Percentiles rank a stretch among this genome's conserved stretches.
Conservation (phyloP, 139 green algal genomes). For the Chlorella vulgaris region DNA sequence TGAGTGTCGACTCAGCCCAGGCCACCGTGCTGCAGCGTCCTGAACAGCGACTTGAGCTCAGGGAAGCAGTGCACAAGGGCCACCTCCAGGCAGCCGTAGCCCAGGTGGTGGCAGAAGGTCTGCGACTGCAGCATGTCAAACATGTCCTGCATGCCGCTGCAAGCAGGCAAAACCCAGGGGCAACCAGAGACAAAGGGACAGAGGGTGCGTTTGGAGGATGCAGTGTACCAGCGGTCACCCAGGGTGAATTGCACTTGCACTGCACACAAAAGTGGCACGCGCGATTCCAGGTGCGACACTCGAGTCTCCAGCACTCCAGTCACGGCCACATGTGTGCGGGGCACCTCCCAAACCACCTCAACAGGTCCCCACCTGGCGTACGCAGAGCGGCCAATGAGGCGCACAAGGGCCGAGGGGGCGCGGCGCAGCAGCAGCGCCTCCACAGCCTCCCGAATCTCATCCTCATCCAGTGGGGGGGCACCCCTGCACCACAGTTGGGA, state of each 20-base stretch:
- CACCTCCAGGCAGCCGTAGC: slow-evolving; percentile 64
- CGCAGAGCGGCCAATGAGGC: slow-evolving; percentile 55
- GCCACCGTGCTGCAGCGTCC: slow-evolving; percentile 43
- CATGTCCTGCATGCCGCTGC: slow-evolving; percentile 62
- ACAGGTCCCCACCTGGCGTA: slow-evolving; percentile 43
- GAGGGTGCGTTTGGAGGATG: neutral
- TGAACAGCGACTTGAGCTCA: slow-evolving; percentile 61
- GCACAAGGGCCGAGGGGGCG: slow-evolving; percentile 51
- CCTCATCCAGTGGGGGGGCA: slow-evolving; percentile 48
- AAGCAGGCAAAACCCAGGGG: neutral
- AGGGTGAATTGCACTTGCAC: neutral
- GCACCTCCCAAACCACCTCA: neutral
- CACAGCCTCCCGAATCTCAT: slow-evolving; percentile 60
- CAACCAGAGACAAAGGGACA: neutral
- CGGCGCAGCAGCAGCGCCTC: slow-evolving; percentile 42
- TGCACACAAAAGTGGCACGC: neutral
- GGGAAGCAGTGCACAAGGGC: slow-evolving; percentile 63
- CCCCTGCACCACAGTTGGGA: slow-evolving; percentile 7
- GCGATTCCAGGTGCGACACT: too few relatives aligned
- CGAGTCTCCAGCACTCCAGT: too few relatives aligned
- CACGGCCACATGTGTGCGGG: too few relatives aligned
- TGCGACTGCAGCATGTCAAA: slow-evolving; percentile 67
- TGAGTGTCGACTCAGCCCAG: neutral
- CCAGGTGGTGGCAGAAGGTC: slow-evolving; percentile 63
- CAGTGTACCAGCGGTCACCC: neutral